Percentiles rank a stretch among this genome's conserved stretches.
These are phyloP conservation scores for Elaeagnus macrophylla DNA, from an alignment of 306 rosid species.

Conservation along the genomic window DNA sequence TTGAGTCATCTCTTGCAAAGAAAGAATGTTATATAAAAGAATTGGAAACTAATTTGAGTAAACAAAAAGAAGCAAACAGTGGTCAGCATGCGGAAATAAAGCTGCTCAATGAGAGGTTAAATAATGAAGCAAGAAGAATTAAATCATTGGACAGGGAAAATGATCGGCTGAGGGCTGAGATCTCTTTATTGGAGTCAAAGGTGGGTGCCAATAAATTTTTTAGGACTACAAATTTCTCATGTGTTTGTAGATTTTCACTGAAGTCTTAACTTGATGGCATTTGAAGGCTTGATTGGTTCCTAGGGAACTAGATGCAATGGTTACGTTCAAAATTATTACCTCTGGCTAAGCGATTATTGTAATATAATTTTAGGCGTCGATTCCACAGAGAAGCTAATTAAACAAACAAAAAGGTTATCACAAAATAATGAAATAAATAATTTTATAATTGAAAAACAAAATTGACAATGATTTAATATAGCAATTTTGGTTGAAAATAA, in stretches of 20 bases:
- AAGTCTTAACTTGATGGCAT: background rate
- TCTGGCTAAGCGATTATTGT: conserved; percentile 7
- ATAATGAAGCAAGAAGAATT: conserved; percentile 52
- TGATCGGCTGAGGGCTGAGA: conserved; percentile 69
- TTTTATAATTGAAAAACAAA: too few species aligned
- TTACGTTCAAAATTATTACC: conserved; percentile 3
- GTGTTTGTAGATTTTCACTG: background rate
- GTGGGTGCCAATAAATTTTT: conserved; percentile 31
- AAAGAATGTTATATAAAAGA: conserved; percentile 63
- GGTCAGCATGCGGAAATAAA: conserved; percentile 58
- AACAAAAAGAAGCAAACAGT: conserved; percentile 47
- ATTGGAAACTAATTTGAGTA: conserved; percentile 44
- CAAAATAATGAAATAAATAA: too few species aligned
- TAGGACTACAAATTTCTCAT: conserved; percentile 9
- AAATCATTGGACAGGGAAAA: conserved; percentile 83
- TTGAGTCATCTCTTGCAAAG: conserved; percentile 56
- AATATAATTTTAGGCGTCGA: too few species aligned
- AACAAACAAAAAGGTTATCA: too few species aligned
- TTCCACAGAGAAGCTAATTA: too few species aligned
- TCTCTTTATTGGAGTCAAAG: conserved; percentile 86
- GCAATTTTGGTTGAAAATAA: too few species aligned
- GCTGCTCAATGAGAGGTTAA: conserved; percentile 59
- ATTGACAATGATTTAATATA: too few species aligned
- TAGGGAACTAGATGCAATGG: conserved; percentile 3
- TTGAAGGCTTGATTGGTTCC: conserved; percentile 12